Conservation (phyloP, 176 grass and related monocot genomes). For the Musa itinerans region DNA sequence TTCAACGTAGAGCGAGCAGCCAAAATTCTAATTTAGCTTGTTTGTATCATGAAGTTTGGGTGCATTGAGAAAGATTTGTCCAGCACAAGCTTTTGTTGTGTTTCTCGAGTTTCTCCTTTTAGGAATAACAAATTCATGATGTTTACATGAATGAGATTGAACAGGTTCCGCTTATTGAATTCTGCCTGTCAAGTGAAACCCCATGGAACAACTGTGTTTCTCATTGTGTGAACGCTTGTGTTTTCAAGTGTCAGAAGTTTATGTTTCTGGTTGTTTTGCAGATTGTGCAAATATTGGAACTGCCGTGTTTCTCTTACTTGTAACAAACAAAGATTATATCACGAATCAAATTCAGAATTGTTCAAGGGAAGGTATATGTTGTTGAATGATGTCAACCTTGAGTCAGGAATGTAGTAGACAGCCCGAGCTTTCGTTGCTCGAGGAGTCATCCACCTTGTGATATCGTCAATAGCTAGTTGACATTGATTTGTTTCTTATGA, state of each 20-base stretch:
- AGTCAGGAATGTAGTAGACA: too few relatives aligned
- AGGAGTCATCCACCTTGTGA: too few relatives aligned
- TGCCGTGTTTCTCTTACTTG: too few relatives aligned
- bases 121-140: slow-evolving; percentile 7
- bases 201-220: background rate
- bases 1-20: background rate
- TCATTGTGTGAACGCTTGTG: background rate
- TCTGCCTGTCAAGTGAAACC: background rate
- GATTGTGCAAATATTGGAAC: background rate
- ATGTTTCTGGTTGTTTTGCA: background rate
- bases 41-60: background rate
- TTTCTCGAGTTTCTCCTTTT: background rate
- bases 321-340: too few relatives aligned
- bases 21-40: background rate
- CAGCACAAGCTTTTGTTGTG: background rate
- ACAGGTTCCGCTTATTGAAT: background rate
- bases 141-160: background rate
- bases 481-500: too few relatives aligned
- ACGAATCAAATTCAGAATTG: too few relatives aligned
- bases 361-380: too few relatives aligned
- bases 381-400: too few relatives aligned
- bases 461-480: too few relatives aligned
- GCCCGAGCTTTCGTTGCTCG: too few relatives aligned
- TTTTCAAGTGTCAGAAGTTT: background rate
- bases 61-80: background rate